A percentile compares a stretch with the other conserved stretches of the same genome.
Evolutionary conservation across 1,284 basidiomycete genomes (phyloP).

Genomic region (Agroathelia rolfsii): DNA sequence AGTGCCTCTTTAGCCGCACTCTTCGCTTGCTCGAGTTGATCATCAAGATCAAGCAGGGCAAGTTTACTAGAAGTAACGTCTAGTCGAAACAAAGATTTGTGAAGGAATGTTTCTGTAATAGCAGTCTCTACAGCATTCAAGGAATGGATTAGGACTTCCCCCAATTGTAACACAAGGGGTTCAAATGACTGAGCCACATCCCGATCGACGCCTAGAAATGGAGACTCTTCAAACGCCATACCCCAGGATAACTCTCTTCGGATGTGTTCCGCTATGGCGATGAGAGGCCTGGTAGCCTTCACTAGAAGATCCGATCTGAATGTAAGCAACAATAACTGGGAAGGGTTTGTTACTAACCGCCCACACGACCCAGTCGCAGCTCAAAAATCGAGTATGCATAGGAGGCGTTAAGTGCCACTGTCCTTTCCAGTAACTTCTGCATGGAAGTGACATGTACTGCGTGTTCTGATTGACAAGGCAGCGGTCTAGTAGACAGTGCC

Average conservation of each 20-base stretch:
- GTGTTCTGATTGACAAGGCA: no score
- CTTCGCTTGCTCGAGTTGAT: conserved; percentile 21
- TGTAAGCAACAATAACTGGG: not conserved
- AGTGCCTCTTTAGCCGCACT: conserved; percentile 25
- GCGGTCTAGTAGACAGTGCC: conserved; percentile 16
- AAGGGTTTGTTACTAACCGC: conserved; percentile 21
- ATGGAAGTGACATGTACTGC: conserved; percentile 11
- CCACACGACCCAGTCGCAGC: conserved; percentile 33
- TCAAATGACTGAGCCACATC: no score
- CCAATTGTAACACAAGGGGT: no score
- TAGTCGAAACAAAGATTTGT: conserved; percentile 13
- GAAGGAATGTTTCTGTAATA: no score
- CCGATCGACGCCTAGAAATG: conserved; percentile 6
- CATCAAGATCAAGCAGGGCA: conserved; percentile 18
- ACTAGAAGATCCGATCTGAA: conserved; percentile 23
- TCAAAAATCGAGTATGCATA: conserved; percentile 42
- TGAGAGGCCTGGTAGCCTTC: conserved; percentile 33
- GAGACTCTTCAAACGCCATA: conserved; percentile 23
- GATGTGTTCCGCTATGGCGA: conserved; percentile 32
- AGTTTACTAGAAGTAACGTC: conserved; percentile 15
- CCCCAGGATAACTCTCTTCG: conserved; percentile 39
- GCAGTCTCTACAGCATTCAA: no score
- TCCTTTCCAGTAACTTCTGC: conserved; percentile 26
- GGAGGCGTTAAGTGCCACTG: conserved; percentile 30
- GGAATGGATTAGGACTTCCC: conserved; percentile 22